A percentile compares a stretch with the other conserved stretches of the same genome.
These are phyloP conservation scores for Candida mesenterica DNA, from an alignment of 1,139 yeast genomes.

Conservation along the genomic window DNA sequence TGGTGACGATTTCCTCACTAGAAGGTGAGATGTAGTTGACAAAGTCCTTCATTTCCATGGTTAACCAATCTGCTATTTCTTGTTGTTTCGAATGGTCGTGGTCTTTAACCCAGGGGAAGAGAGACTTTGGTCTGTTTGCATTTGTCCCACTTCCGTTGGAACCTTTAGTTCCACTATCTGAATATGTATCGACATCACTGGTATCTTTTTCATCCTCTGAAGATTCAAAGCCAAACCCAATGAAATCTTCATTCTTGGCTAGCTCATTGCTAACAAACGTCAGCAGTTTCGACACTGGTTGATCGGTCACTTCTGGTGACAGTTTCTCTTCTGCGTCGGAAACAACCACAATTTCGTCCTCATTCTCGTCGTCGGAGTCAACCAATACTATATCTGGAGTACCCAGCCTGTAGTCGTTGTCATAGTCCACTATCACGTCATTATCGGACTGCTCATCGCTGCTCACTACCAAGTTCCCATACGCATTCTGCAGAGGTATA, in stretches of 20 bases:
- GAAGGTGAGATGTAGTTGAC: conserved; percentile 88
- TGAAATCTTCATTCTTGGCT: conserved; percentile 55
- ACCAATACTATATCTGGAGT: conserved; percentile 23
- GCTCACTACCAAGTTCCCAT: conserved; percentile 19
- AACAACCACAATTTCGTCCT: conserved; percentile 34
- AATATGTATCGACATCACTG: conserved; percentile 23
- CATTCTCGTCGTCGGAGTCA: conserved; percentile 24
- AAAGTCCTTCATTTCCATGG: conserved; percentile 84
- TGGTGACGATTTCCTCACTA: conserved; percentile 62
- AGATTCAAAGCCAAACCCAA: conserved; percentile 56
- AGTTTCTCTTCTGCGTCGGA: conserved; percentile 37
- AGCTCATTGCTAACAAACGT: conserved; percentile 28
- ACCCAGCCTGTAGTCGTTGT: conserved; percentile 14
- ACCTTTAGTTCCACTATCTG: conserved; percentile 30
- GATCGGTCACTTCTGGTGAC: conserved; percentile 9
- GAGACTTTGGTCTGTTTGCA: conserved; percentile 32
- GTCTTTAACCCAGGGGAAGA: conserved; percentile 78
- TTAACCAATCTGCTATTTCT: conserved; percentile 84
- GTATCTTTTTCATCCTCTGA: conserved; percentile 41
- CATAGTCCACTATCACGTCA: conserved; percentile 25
- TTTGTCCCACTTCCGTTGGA: conserved; percentile 18
- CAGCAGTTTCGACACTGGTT: conserved; percentile 14
- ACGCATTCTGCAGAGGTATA: conserved; percentile 18
- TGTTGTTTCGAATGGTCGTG: conserved; percentile 72
- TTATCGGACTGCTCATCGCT: conserved; percentile 19